phyloP scores from a whole-genome alignment of 179 eudicot genomes.

The Silene noctiflora region DNA sequence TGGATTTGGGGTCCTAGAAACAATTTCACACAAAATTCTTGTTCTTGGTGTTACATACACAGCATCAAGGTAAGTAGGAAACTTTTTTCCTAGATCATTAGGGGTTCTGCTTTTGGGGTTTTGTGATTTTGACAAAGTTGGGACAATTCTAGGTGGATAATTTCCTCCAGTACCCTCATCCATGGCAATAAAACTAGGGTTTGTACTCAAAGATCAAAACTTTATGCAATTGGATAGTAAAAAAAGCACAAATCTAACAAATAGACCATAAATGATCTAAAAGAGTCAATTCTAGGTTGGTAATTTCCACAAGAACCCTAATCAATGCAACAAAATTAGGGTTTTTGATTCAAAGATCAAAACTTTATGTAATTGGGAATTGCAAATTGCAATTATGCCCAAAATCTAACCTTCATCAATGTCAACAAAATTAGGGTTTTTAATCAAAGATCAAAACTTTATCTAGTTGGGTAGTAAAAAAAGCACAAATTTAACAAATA shows the following conservation, averaged over 20 bases:
- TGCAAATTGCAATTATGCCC: background rate
- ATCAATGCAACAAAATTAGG: background rate
- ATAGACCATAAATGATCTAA: background rate
- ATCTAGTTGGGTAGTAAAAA: slow-evolving; percentile 5
- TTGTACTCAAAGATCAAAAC: slow-evolving; percentile 21
- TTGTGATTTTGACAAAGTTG: slow-evolving; percentile 21
- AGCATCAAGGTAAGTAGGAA: slow-evolving; percentile 42
- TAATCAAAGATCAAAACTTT: background rate
- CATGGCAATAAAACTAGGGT: slow-evolving; percentile 8
- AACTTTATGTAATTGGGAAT: slow-evolving; percentile 17
- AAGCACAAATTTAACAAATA: background rate
- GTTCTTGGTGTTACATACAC: slow-evolving; percentile 46
- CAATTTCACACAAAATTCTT: slow-evolving; percentile 55
- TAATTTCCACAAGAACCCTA: background rate
- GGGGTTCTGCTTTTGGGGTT: slow-evolving; percentile 14
- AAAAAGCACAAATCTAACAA: background rate
- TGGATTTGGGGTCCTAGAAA: slow-evolving; percentile 31
- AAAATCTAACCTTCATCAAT: background rate
- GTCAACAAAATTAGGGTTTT: background rate
- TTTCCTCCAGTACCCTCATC: slow-evolving; percentile 21
- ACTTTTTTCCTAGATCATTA: slow-evolving; percentile 19
- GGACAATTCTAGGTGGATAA: slow-evolving; percentile 3
- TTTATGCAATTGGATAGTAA: slow-evolving; percentile 13
- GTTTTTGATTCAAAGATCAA: slow-evolving; percentile 16
- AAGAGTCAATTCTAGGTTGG: slow-evolving; percentile 1